A percentile compares a stretch with the other conserved stretches of the same genome.
Conservation (phyloP, 352 stramenopile species). For the Blastocystis sp. region DNA sequence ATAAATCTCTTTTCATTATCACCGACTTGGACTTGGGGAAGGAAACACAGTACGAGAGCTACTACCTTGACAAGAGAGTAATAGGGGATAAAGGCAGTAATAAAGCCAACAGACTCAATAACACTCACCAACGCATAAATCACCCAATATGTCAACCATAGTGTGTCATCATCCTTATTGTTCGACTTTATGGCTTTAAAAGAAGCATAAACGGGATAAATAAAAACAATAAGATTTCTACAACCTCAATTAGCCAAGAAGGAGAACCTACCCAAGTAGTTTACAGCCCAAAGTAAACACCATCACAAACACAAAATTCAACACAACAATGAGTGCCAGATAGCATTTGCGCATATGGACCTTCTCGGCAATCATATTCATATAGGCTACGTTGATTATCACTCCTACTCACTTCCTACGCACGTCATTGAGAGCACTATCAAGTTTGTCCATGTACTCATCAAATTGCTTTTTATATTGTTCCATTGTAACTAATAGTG, state of each 20-base stretch:
- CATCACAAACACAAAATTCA: not conserved
- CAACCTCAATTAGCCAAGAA: no score
- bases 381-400: constrained; percentile 12
- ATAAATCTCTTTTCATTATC: not conserved
- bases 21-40: constrained; percentile 1
- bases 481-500: constrained; percentile 15
- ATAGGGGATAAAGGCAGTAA: constrained; percentile 21
- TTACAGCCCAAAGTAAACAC: constrained; percentile 23
- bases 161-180: constrained; percentile 77
- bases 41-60: constrained; percentile 2
- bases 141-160: constrained; percentile 83
- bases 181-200: constrained; percentile 81
- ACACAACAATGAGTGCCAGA: not conserved
- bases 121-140: constrained; percentile 18
- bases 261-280: not conserved
- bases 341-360: constrained; percentile 38
- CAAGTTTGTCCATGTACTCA: constrained; percentile 30
- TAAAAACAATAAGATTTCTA: constrained; percentile 79
- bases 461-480: constrained; percentile 24
- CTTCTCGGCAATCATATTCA: constrained; percentile 36
- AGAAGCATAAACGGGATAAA: constrained; percentile 83
- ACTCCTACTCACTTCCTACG: not conserved
- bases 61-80: constrained; percentile 11
- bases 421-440: constrained; percentile 7
- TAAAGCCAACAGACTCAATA: constrained; percentile 19